Evolutionary conservation across 768 basidiomycete species (phyloP).

Genomic region (Mycena belliarum): DNA sequence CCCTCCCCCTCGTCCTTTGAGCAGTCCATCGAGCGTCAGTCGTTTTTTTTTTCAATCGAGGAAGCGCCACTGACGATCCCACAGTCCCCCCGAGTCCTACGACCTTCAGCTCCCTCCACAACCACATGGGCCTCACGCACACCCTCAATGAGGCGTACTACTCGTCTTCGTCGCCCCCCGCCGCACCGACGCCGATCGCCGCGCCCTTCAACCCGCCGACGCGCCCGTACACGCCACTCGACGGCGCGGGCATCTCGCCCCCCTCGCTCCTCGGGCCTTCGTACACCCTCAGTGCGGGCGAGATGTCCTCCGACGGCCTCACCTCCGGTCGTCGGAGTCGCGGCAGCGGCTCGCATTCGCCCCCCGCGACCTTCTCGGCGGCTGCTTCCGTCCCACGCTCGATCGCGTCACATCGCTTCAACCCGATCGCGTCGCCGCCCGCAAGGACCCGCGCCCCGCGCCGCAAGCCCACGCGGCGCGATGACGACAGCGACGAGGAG

Average conservation of each 20-base stretch:
- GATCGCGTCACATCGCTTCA: constrained; percentile 72
- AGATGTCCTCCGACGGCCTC: constrained; percentile 72
- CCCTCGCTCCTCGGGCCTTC: constrained; percentile 52
- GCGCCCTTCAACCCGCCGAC: constrained; percentile 27
- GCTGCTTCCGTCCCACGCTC: constrained; percentile 53
- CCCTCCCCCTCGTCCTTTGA: constrained; percentile 58
- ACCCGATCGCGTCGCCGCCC: constrained; percentile 65
- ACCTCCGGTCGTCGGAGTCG: constrained; percentile 68
- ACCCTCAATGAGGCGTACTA: constrained; percentile 61
- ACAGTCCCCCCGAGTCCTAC: constrained; percentile 51
- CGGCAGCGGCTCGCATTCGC: constrained; percentile 62
- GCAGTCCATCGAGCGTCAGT: constrained; percentile 67
- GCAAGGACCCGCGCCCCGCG: constrained; percentile 53
- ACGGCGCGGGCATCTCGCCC: constrained; percentile 63
- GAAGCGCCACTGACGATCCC: constrained; percentile 15
- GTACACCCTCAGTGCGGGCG: constrained; percentile 69
- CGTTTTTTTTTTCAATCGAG: neutral
- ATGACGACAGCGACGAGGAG: constrained; percentile 72
- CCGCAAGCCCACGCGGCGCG: constrained; percentile 30
- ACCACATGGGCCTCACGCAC: constrained; percentile 56
- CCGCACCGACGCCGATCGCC: constrained; percentile 54
- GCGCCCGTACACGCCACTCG: constrained; percentile 72
- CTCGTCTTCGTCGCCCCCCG: constrained; percentile 50
- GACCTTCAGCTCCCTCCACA: constrained; percentile 61
- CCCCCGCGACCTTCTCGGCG: constrained; percentile 33